Percentiles rank a stretch among this genome's conserved stretches.
These are phyloP conservation scores for Graphilbum ipis-grandicollis DNA, from an alignment of 2,329 filamentous ascomycete species.

Conservation along the genomic window DNA sequence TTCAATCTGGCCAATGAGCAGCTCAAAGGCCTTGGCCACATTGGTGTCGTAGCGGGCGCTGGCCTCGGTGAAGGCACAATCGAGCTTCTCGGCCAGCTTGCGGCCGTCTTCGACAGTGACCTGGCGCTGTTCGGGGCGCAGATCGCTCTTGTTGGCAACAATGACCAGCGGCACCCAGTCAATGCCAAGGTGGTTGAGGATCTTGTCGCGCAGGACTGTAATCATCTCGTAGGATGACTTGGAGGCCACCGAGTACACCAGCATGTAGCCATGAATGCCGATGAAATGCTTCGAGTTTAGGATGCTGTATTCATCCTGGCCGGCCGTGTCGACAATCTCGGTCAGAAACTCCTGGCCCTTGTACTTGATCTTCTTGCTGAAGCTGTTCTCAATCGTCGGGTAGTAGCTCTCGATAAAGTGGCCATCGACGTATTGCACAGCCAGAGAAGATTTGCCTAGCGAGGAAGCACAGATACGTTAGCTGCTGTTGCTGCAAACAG, in stretches of 20 bases:
- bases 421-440: slow-evolving; percentile 90
- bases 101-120: slow-evolving; percentile 74
- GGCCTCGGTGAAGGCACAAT: slow-evolving; percentile 88
- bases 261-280: slow-evolving; percentile 95
- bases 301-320: slow-evolving; percentile 98
- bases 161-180: slow-evolving; percentile 87
- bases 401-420: slow-evolving; percentile 99
- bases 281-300: slow-evolving; percentile 98
- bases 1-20: slow-evolving; percentile 89
- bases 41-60: slow-evolving; percentile 91
- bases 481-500: too few relatives aligned
- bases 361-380: slow-evolving; percentile 85
- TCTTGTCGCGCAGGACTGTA: slow-evolving; percentile 88
- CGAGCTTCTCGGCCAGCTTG: slow-evolving; percentile 68
- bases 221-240: slow-evolving; percentile 96
- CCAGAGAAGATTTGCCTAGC: slow-evolving; percentile 88
- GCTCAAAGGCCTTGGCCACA: slow-evolving; percentile 79
- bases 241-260: slow-evolving; percentile 94
- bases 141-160: slow-evolving; percentile 92
- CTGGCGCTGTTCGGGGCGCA: slow-evolving; percentile 83
- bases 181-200: slow-evolving; percentile 86
- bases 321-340: slow-evolving; percentile 96
- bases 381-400: slow-evolving; percentile 97
- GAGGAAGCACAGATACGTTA: not conserved
- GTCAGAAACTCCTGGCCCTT: slow-evolving; percentile 88